Base-by-base conservation (phyloP, 208 protist genomes). In the Strigomonas oncopelti region DNA sequence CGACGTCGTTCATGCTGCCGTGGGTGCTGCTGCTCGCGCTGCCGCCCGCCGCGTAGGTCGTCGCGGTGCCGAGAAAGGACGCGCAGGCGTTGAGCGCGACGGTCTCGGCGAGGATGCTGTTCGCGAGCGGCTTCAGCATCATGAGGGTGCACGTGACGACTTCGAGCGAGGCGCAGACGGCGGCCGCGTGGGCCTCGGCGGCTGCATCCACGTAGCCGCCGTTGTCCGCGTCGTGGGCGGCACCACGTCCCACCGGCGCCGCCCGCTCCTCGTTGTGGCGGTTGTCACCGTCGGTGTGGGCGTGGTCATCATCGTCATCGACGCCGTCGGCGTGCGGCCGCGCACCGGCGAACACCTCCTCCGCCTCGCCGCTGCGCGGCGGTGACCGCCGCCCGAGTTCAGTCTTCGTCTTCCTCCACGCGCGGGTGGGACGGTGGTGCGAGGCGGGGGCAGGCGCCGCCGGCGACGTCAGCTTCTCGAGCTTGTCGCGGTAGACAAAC, bases 401-500 rank as follows among this genome's bases (percentile, higher is more conserved):
- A 56, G 11, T 11, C 8, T 38, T 38, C 9, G 34, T 9, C 56
- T 0, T 54, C 29, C 7, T 36, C 24, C 11, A 29, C 54, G 38
- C 46, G 48, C 3, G 65, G 36, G n/a, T 25, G 56, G 8, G 63
- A 60, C 1, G 65, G 20, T 31, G 54, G 48, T 5, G 51, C 48
- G 25, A n/a, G 3, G 31, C n/a, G 7, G 38, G 16, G 22, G 61
- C 48, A 27, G 36, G 25, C 16, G 64, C 51, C 2, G 32, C 24
- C 29, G 55, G 36, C 34, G 32, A 28, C 18, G 34, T 27, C 18
- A 52, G 42, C 42, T 48, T 77, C 61, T 74, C 53, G 48, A 77
- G 67, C 36, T 67, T 27, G 25, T 61, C 61, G 56, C 80, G 76
- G 52, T 77, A 71, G 27, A 66, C 52, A 36, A 87, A 67, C 16